Base-by-base conservation (phyloP, 2,329 filamentous ascomycete species). In the Colletotrichum lindemuthianum region DNA sequence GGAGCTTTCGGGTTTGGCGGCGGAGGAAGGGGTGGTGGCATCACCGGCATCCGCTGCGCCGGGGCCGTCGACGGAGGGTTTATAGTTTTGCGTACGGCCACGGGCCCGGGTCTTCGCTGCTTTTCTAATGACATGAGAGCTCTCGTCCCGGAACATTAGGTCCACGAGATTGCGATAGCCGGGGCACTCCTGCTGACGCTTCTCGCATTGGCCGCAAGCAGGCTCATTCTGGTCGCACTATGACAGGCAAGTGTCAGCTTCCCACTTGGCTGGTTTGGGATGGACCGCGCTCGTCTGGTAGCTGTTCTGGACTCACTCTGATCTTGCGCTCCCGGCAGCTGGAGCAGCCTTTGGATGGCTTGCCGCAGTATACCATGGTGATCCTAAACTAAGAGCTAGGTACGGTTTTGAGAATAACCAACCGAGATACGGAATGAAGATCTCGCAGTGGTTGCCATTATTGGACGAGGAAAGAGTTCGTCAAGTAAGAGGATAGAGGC, bases 61-160 rank as follows among this genome's bases (percentile, higher is more conserved):
- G 3, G 24, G 24, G 24, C 24, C 24, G 24, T 3, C 37, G 37
- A 10, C 43, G 10, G 24, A 67, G 34, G 11, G 68, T 67, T 13
- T 51, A 48, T 68, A 63, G 47, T 74, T 75, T 59, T 69, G 71
- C 44, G 59, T 16, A n/a, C 48, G 60, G n/a, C 36, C 44, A 39
- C 71, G 73, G n/a, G 76, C 76, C 60, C 77, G 78, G 56, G 77
- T 79, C 53, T 57, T 61, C 40, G 63, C 52, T 49, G 81, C 82
- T 73, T 84, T 86, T 69, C 81, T 80, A 68, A 84, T 84, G 59
- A 87, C 84, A 70, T 84, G 82, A 37, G 78, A 80, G 67, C 82
- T 87, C 71, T 87, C 82, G 69, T 87, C 83, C 45, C 84, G 81
- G 68, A 87, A 87, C 78, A 87, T 85, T 65, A 87, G 78, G 67